These are phyloP conservation scores for Rhodotorula sp. DNA, from an alignment of 1,284 basidiomycete genomes.

Conservation along the genomic window DNA sequence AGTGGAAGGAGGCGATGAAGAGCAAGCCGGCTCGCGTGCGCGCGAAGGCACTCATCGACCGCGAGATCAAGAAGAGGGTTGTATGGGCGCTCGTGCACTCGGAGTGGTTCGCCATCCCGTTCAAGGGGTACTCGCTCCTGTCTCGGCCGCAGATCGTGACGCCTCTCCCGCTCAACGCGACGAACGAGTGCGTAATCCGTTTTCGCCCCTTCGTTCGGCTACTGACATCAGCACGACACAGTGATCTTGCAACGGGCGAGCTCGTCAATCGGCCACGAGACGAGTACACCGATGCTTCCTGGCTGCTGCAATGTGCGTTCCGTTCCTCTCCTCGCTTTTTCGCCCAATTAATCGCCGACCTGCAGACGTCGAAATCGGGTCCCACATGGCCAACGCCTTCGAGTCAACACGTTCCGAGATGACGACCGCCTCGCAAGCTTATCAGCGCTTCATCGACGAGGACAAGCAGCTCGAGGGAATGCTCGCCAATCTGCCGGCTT, in stretches of 20 bases:
- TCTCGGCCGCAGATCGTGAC: conserved; percentile 25
- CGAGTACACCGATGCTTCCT: conserved; percentile 28
- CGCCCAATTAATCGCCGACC: not conserved
- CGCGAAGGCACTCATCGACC: conserved; percentile 27
- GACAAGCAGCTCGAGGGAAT: conserved; percentile 32
- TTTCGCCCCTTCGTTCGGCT: not conserved
- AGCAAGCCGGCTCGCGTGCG: conserved; percentile 2
- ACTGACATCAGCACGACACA: not conserved
- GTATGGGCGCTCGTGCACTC: conserved; percentile 31
- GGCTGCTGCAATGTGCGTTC: conserved; percentile 29
- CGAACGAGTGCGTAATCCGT: conserved; percentile 20
- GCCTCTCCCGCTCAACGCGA: conserved; percentile 35
- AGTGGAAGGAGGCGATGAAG: conserved; percentile 13
- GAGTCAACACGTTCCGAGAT: conserved; percentile 18
- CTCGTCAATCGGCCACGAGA: conserved; percentile 16
- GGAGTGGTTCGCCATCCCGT: conserved; percentile 37
- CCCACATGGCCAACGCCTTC: conserved; percentile 30
- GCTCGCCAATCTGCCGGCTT: conserved; percentile 18
- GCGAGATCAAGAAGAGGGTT: conserved; percentile 35
- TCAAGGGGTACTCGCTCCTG: conserved; percentile 24
- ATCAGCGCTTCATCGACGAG: conserved; percentile 32
- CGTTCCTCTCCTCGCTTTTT: not conserved
- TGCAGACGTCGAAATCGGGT: conserved; percentile 32
- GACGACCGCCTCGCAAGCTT: conserved; percentile 13
- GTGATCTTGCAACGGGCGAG: conserved; percentile 21